Base-by-base conservation (phyloP, 2,329 filamentous ascomycete species). In the Colletotrichum acutatum region DNA sequence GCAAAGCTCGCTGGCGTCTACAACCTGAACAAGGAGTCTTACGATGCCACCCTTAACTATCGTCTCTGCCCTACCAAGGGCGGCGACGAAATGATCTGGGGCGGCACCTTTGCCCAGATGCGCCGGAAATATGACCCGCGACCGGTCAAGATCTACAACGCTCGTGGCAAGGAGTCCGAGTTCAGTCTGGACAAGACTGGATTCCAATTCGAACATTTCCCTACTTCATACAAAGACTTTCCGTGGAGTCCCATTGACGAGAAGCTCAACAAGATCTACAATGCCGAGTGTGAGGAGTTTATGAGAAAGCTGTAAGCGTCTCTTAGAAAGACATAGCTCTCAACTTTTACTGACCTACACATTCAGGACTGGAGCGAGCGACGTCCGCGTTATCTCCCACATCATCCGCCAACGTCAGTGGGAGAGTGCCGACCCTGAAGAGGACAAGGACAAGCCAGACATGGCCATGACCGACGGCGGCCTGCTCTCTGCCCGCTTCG, bases 71-170 rank as follows among this genome's bases (percentile, higher is more conserved):
- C 66, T 4, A 68, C 4, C 2, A 68, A 68, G n/a, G 66, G 66
- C 2, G 66, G 66, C 2, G 66, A 68, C 26, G 59, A 68, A 52
- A 34, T 68, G 59, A 64, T 68, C 5, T 68, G 66, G 66, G 66
- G 66, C 8, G 66, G 66, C 9, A 68, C 66, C n/a, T 68, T 68
- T 32, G 66, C 66, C 0, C 66, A 68, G 14, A 68, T 68, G 66
- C 66, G 66, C 7, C 59, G 66, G 9, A 68, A 65, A 14, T 65
- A 68, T 16, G 66, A 68, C n/a, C 66, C 59, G 2, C 52, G 34
- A 7, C 56, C 30, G 3, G 65, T 46, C 46, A n/a, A 53, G 16
- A 57, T 68, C 6, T 26, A 64, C 3, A 68, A 68, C 12, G 66
- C 59, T 4, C 52, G 66, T 16, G 66, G 66, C 8, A 68, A 64